Percentiles rank a stretch among this genome's conserved stretches.
Conservation (phyloP, 805 yeast genomes). For the Nematodospora valgi region DNA sequence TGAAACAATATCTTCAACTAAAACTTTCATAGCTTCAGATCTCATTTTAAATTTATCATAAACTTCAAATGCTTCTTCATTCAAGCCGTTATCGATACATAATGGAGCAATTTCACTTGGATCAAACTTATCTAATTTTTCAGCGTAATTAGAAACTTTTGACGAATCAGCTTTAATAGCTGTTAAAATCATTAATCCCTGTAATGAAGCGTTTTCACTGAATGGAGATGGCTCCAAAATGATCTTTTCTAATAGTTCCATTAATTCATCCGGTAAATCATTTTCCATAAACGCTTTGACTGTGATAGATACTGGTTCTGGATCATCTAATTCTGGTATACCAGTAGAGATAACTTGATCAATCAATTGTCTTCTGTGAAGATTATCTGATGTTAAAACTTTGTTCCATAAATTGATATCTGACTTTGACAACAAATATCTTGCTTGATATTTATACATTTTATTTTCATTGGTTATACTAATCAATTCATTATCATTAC, state of each 20-base stretch:
- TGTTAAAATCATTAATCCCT: constrained; percentile 87
- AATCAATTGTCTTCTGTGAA: constrained; percentile 84
- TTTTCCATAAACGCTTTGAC: constrained; percentile 96
- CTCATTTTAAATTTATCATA: constrained; percentile 80
- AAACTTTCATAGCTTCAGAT: constrained; percentile 78
- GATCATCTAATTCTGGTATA: constrained; percentile 88
- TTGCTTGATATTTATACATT: constrained; percentile 99
- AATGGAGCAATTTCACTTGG: constrained; percentile 91
- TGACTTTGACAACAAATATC: constrained; percentile 86
- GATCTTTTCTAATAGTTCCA: constrained; percentile 92
- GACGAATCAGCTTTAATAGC: constrained; percentile 94
- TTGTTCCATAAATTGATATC: constrained; percentile 78
- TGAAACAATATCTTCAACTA: constrained; percentile 90
- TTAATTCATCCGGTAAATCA: constrained; percentile 86
- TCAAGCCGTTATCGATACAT: constrained; percentile 81
- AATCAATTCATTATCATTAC: constrained; percentile 84
- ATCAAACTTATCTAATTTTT: constrained; percentile 85
- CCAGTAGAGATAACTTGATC: constrained; percentile 96
- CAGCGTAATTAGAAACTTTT: constrained; percentile 79
- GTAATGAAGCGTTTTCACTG: constrained; percentile 91
- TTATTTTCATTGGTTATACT: constrained; percentile 93
- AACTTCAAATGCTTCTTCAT: constrained; percentile 92
- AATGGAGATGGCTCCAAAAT: constrained; percentile 97
- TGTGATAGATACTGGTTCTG: constrained; percentile 89
- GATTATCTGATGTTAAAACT: constrained; percentile 72